These are phyloP conservation scores for Nemophila menziesii DNA, from an alignment of 257 asterid genomes.

Conservation along the genomic window DNA sequence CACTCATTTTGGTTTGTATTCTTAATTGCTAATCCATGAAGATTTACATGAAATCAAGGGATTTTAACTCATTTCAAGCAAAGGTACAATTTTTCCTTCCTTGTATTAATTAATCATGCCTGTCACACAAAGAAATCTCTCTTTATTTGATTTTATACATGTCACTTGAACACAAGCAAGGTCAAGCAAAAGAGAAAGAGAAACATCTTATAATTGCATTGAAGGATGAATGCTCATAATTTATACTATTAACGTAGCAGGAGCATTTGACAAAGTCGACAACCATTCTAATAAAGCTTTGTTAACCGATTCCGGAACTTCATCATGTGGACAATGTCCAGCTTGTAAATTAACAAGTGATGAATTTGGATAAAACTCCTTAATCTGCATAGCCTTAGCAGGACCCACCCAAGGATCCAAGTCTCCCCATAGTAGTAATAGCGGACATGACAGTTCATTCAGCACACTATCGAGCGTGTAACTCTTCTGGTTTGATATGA, in stretches of 20 bases:
- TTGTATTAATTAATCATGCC: no score
- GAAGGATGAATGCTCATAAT: no score
- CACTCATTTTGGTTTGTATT: no score
- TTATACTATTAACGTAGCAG: conserved; percentile 19
- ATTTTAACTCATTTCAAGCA: no score
- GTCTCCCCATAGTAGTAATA: conserved; percentile 85
- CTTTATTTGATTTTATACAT: no score
- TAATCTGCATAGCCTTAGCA: conserved; percentile 68
- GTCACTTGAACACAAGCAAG: no score
- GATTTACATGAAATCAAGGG: no score
- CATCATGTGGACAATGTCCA: conserved; percentile 95
- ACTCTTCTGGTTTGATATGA: conserved; percentile 72
- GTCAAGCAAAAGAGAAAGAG: no score
- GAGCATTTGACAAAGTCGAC: conserved; percentile 19
- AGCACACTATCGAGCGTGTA: conserved; percentile 68
- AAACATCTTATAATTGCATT: no score
- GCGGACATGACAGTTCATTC: conserved; percentile 65
- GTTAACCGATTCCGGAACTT: conserved; percentile 82
- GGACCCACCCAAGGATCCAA: conserved; percentile 94
- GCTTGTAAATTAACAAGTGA: conserved; percentile 64
- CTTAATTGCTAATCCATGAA: no score
- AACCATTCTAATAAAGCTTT: conserved; percentile 79
- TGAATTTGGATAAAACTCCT: conserved; percentile 61
- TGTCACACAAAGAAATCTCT: no score
- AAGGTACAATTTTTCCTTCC: no score